Evolutionary conservation across 352 stramenopile species (phyloP).

Genomic region (Peronospora farinosa): DNA sequence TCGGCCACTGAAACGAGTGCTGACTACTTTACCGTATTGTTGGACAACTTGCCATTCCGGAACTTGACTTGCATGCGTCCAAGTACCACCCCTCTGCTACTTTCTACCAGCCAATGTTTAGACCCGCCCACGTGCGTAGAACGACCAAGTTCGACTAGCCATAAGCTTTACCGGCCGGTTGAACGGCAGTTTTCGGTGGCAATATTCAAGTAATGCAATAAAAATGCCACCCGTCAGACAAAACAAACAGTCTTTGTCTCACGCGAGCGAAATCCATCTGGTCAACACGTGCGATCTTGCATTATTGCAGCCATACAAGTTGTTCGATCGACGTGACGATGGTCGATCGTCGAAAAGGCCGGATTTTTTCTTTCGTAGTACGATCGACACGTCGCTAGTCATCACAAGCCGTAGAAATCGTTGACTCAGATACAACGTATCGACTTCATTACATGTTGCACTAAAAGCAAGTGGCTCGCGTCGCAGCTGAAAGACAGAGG

Average conservation of each 20-base stretch:
- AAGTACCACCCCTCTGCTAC: not conserved
- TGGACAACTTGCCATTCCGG: slow-evolving; percentile 6
- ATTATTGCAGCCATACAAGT: slow-evolving; percentile 6
- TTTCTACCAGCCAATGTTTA: slow-evolving; percentile 12
- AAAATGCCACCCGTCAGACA: not conserved
- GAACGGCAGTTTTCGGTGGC: slow-evolving; percentile 1
- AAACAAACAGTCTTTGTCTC: not conserved
- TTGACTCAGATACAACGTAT: slow-evolving; percentile 23
- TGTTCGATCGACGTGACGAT: not conserved
- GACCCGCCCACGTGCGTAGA: slow-evolving; percentile 1
- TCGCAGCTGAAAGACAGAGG: not conserved
- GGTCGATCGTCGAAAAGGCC: slow-evolving; percentile 3
- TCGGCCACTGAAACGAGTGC: not conserved
- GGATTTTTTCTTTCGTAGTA: slow-evolving; percentile 19
- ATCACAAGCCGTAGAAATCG: slow-evolving; percentile 7
- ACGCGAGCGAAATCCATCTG: slow-evolving; percentile 14
- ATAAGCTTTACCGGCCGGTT: not conserved
- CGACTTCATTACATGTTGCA: slow-evolving; percentile 10
- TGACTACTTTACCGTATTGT: not conserved
- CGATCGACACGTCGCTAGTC: slow-evolving; percentile 4
- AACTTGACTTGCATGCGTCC: slow-evolving; percentile 1
- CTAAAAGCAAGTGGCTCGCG: not conserved
- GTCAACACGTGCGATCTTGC: slow-evolving; percentile 5
- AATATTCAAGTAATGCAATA: not conserved
- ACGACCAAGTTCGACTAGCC: not conserved